phyloP scores from a whole-genome alignment of 805 yeast genomes.

The Zygoascus tannicola region DNA sequence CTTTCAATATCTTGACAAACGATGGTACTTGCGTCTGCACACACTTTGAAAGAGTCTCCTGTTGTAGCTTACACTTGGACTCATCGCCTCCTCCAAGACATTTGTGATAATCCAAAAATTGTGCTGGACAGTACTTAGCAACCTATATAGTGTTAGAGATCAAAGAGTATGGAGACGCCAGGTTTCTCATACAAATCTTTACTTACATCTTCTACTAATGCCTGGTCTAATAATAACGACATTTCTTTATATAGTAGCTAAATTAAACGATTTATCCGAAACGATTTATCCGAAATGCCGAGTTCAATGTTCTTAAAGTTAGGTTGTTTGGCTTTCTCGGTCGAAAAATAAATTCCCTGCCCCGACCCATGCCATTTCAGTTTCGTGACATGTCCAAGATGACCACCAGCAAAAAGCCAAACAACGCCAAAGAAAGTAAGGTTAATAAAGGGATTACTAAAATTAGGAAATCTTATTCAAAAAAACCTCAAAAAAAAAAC shows the following conservation, averaged over 20 bases:
- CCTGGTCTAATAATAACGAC: constrained; percentile 53
- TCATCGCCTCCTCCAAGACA: constrained; percentile 56
- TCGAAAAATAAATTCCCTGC: too few relatives aligned
- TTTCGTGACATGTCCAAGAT: too few relatives aligned
- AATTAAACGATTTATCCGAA: too few relatives aligned
- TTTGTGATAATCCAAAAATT: constrained; percentile 62
- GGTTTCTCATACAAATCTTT: not conserved
- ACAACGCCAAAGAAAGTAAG: too few relatives aligned
- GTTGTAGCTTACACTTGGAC: constrained; percentile 43
- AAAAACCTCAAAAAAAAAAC: not conserved
- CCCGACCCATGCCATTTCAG: too few relatives aligned
- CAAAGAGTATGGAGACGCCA: not conserved
- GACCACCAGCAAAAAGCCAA: too few relatives aligned
- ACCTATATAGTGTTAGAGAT: constrained; percentile 32
- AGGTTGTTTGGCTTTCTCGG: too few relatives aligned
- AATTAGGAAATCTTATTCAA: too few relatives aligned
- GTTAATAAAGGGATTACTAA: not conserved
- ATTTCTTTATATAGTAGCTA: too few relatives aligned
- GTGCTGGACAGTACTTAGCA: constrained; percentile 65
- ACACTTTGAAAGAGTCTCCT: constrained; percentile 49
- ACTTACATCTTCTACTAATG: constrained; percentile 61
- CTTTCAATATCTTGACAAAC: constrained; percentile 55
- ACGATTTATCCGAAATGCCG: too few relatives aligned
- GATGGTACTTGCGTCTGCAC: constrained; percentile 60
- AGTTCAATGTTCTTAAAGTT: too few relatives aligned